A percentile compares a stretch with the other conserved stretches of the same genome.
phyloP scores from a whole-genome alignment of 306 rosid genomes.

The Datisca glomerata region DNA sequence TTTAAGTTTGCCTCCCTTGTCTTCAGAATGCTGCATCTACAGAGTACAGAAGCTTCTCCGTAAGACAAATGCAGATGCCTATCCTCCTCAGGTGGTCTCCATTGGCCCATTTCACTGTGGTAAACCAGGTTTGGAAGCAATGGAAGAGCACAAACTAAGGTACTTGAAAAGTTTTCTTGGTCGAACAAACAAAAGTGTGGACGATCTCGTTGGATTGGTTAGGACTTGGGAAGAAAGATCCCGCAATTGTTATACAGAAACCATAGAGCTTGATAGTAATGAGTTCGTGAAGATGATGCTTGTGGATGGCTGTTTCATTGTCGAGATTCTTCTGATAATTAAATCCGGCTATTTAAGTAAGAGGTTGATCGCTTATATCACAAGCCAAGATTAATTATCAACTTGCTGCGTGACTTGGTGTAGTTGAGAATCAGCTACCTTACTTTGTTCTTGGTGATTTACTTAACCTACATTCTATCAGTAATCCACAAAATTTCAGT shows the following conservation, averaged over 20 bases:
- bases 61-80: constrained; percentile 10
- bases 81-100: constrained; percentile 20
- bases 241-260: constrained; percentile 12
- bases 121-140: constrained; percentile 2
- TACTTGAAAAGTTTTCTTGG: constrained; percentile 5
- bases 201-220: neutral
- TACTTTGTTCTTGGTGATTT: constrained; percentile 17
- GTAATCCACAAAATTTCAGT: too few species aligned
- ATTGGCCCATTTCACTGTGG: constrained; percentile 26
- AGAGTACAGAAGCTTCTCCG: constrained; percentile 9
- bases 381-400: constrained; percentile 21
- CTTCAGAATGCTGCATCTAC: constrained; percentile 12
- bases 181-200: constrained; percentile 6
- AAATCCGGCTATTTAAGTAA: neutral
- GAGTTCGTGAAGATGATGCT: constrained; percentile 14
- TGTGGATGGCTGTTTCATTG: constrained; percentile 16
- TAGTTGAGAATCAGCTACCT: constrained; percentile 49
- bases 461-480: constrained; percentile 14
- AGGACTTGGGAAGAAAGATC: neutral
- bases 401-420: constrained; percentile 21
- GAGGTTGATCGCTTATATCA: constrained; percentile 7
- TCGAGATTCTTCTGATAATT: constrained; percentile 9
- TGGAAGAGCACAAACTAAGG: constrained; percentile 19
- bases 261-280: constrained; percentile 1
- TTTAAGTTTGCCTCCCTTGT: constrained; percentile 9